phyloP scores from a whole-genome alignment of 169 alveolate genomes.

The Cryptosporidium ubiquitum region DNA sequence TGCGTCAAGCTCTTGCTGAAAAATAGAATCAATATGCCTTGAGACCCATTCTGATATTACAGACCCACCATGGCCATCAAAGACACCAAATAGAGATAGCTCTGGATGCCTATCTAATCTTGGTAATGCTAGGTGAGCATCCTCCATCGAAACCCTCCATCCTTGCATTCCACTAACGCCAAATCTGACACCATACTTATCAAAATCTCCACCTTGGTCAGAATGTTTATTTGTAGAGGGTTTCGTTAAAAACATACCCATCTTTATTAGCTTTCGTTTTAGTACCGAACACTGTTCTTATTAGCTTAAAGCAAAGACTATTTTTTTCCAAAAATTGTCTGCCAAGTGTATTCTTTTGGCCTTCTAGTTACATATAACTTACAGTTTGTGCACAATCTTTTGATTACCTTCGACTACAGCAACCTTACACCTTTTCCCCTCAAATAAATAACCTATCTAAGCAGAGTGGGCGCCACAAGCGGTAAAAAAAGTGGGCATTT shows the following conservation, averaged over 20 bases:
- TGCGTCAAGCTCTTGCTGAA: constrained; percentile 64
- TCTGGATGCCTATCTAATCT: constrained; percentile 64
- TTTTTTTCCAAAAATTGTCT: not conserved
- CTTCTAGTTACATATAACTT: constrained; percentile 20
- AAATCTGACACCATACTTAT: constrained; percentile 81
- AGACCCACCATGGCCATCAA: constrained; percentile 98
- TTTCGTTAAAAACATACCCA: constrained; percentile 91
- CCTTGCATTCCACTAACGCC: constrained; percentile 94
- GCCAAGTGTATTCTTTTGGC: not conserved
- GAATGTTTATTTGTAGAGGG: constrained; percentile 89
- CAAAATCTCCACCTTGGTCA: constrained; percentile 85
- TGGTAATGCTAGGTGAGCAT: constrained; percentile 88
- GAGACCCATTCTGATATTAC: constrained; percentile 94
- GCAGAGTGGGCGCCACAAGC: constrained; percentile 14
- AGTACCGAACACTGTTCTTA: not conserved
- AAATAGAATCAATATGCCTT: constrained; percentile 84
- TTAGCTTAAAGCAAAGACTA: not conserved
- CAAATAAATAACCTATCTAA: constrained; percentile 15
- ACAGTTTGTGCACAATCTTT: constrained; percentile 1
- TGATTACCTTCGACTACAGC: constrained; percentile 14
- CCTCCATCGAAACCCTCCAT: constrained; percentile 96
- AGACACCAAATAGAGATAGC: constrained; percentile 92
- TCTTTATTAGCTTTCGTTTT: constrained; percentile 66
- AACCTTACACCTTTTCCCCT: constrained; percentile 36
- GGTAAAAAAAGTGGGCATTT: constrained; percentile 55